A percentile compares a stretch with the other conserved stretches of the same genome.
Conservation (phyloP, 2,329 filamentous ascomycete genomes). For the Chaetomiaceae sp. region DNA sequence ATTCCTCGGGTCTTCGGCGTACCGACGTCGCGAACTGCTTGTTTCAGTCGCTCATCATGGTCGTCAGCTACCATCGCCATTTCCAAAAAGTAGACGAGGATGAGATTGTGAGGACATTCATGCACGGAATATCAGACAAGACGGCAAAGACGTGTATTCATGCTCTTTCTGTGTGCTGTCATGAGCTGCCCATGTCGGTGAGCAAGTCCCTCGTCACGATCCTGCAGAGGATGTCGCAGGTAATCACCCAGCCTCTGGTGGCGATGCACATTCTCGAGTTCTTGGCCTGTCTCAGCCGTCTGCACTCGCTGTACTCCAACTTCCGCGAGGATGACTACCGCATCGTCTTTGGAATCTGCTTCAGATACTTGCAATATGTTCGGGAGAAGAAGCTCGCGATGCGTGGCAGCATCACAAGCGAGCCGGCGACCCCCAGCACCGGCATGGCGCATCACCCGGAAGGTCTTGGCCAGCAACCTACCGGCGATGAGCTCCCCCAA, state of each 20-base stretch:
- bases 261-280: conserved; percentile 96
- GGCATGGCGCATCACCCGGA: conserved; percentile 27
- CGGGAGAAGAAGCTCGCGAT: conserved; percentile 58
- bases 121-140: conserved; percentile 80
- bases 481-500: conserved; percentile 73
- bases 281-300: conserved; percentile 77
- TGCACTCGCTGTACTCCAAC: conserved; percentile 81
- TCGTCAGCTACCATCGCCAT: conserved; percentile 83
- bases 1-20: conserved; percentile 72
- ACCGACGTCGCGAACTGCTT: conserved; percentile 86
- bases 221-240: conserved; percentile 88
- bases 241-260: conserved; percentile 88
- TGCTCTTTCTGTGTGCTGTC: conserved; percentile 88
- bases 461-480: conserved; percentile 30
- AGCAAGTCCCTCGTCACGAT: conserved; percentile 82
- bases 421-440: conserved; percentile 34
- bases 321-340: conserved; percentile 89
- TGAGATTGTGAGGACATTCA: conserved; percentile 81
- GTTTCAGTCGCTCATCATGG: conserved; percentile 79
- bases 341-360: conserved; percentile 91
- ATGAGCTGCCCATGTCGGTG: conserved; percentile 84
- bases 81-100: conserved; percentile 84
- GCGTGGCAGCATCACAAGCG: conserved; percentile 43
- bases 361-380: conserved; percentile 87
- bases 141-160: conserved; percentile 93